Percentiles rank a stretch among this genome's conserved stretches.
These are phyloP conservation scores for Cenococcum geophilum DNA, from an alignment of 495 filamentous ascomycete genomes.

Conservation along the genomic window DNA sequence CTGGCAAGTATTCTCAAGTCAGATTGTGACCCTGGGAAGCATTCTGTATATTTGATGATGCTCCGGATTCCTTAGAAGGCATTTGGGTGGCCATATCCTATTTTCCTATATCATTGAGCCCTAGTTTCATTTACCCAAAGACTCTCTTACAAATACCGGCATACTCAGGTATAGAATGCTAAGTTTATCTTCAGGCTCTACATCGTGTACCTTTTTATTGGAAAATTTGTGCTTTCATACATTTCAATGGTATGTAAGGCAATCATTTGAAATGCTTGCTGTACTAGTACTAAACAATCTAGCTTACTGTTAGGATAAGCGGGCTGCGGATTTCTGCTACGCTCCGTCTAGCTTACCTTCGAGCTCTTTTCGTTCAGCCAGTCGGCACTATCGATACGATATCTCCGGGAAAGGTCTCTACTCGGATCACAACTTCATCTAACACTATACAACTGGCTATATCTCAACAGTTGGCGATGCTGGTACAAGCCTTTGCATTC, in stretches of 20 bases:
- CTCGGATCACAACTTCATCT: slow-evolving; percentile 33
- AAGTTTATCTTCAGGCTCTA: slow-evolving; percentile 38
- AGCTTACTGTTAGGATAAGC: slow-evolving; percentile 34
- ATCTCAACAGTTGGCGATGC: slow-evolving; percentile 33
- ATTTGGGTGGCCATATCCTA: too few relatives aligned
- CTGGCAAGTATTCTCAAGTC: too few relatives aligned
- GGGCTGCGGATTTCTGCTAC: slow-evolving; percentile 34
- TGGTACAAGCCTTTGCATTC: slow-evolving; percentile 32
- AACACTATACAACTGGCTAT: slow-evolving; percentile 35
- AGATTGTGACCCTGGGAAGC: too few relatives aligned
- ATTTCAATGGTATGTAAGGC: slow-evolving; percentile 46
- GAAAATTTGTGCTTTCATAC: slow-evolving; percentile 52
- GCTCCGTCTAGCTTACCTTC: slow-evolving; percentile 33
- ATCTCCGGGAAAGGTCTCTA: slow-evolving; percentile 35
- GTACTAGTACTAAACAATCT: slow-evolving; percentile 3
- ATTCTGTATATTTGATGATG: too few relatives aligned
- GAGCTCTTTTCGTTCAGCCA: slow-evolving; percentile 33
- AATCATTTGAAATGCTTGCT: slow-evolving; percentile 1
- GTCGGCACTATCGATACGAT: slow-evolving; percentile 32
- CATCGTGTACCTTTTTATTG: slow-evolving; percentile 59
- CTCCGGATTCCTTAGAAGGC: too few relatives aligned
- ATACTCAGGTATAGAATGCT: neutral
- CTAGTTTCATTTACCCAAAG: too few relatives aligned
- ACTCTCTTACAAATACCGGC: too few relatives aligned
- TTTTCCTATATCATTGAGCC: too few relatives aligned